phyloP scores from a whole-genome alignment of 1,139 yeast species.

The Scheffersomyces cryptocercus region DNA sequence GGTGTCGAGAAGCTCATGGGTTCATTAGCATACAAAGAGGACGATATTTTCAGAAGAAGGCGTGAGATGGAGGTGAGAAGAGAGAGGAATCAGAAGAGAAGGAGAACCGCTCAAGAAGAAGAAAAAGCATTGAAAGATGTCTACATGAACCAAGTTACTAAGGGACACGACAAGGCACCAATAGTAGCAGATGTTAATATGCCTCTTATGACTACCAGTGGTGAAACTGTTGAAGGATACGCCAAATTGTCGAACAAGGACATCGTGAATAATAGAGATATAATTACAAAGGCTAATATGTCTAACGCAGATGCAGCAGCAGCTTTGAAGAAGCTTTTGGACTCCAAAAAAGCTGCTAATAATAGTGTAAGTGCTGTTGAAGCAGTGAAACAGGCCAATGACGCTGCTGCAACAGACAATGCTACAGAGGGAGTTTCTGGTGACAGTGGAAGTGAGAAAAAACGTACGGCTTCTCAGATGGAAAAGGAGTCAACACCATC shows the following conservation, averaged over 20 bases:
- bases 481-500: not conserved
- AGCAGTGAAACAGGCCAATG: conserved; percentile 35
- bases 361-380: conserved; percentile 41
- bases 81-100: conserved; percentile 62
- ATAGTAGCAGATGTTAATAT: conserved; percentile 68
- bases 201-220: conserved; percentile 74
- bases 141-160: conserved; percentile 43
- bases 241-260: conserved; percentile 71
- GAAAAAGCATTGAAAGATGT: conserved; percentile 36
- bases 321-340: conserved; percentile 51
- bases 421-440: not conserved
- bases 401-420: conserved; percentile 6
- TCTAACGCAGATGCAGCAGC: conserved; percentile 75
- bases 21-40: conserved; percentile 72
- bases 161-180: conserved; percentile 79
- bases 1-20: conserved; percentile 74
- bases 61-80: conserved; percentile 68
- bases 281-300: conserved; percentile 73
- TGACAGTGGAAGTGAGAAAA: not conserved
- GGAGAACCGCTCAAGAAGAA: conserved; percentile 46
- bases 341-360: conserved; percentile 25
- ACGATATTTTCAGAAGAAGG: conserved; percentile 70
- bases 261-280: conserved; percentile 64
- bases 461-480: not conserved
- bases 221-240: conserved; percentile 63